A percentile compares a stretch with the other conserved stretches of the same genome.
phyloP scores from a whole-genome alignment of 805 yeast genomes.

The Nematodospora valgi region DNA sequence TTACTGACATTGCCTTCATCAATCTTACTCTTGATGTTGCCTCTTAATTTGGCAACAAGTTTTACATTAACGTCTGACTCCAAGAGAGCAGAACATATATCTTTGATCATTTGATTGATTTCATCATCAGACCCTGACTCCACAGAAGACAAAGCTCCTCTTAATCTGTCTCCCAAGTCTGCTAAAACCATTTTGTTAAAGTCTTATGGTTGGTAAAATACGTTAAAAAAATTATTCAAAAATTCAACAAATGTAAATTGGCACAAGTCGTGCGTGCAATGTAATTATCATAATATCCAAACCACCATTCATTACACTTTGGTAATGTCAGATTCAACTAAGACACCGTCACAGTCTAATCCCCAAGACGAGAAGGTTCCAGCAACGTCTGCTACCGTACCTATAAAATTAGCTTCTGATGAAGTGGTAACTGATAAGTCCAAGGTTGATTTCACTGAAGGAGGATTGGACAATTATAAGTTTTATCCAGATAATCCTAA shows the following conservation, averaged over 20 bases:
- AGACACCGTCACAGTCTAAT: too few relatives aligned
- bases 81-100: slow-evolving; percentile 82
- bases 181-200: slow-evolving; percentile 38
- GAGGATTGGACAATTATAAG: slow-evolving; percentile 50
- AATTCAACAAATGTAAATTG: neutral
- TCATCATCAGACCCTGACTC: slow-evolving; percentile 40
- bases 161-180: slow-evolving; percentile 41
- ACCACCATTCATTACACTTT: slow-evolving; percentile 1
- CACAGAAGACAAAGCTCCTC: slow-evolving; percentile 41
- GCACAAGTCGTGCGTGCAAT: slow-evolving; percentile 9
- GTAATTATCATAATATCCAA: too few relatives aligned
- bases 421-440: slow-evolving; percentile 30
- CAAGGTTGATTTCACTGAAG: slow-evolving; percentile 55
- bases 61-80: slow-evolving; percentile 93
- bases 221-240: slow-evolving; percentile 2
- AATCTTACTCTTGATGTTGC: slow-evolving; percentile 48
- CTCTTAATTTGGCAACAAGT: slow-evolving; percentile 74
- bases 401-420: slow-evolving; percentile 18
- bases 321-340: too few relatives aligned
- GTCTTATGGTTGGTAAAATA: slow-evolving; percentile 2
- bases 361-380: too few relatives aligned
- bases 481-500: slow-evolving; percentile 90
- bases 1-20: slow-evolving; percentile 47
- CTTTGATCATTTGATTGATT: slow-evolving; percentile 63
- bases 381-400: too few relatives aligned